phyloP scores from a whole-genome alignment of 371 early-diverging fungal species.

The Mortierella sp. region DNA sequence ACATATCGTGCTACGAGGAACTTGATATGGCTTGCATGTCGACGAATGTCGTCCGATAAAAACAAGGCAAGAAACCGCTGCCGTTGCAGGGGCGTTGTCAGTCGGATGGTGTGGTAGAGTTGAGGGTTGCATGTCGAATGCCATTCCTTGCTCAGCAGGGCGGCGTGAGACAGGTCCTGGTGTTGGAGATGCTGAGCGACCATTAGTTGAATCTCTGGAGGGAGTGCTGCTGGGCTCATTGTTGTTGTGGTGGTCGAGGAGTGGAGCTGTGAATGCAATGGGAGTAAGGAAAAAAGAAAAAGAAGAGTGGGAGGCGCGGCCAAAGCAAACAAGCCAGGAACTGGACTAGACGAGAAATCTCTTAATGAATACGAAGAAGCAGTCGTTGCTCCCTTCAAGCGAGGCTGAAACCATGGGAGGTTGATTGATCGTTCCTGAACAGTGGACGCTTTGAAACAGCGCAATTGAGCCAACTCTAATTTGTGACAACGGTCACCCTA shows the following conservation, averaged over 20 bases:
- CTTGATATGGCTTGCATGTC: conserved; percentile 6
- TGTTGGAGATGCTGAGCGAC: not conserved
- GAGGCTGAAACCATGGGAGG: no score
- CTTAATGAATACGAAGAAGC: no score
- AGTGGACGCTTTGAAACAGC: no score
- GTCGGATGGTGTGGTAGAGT: not conserved
- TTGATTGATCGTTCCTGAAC: no score
- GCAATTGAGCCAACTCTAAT: no score
- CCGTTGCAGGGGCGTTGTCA: not conserved
- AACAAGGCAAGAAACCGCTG: not conserved
- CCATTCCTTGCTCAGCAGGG: not conserved
- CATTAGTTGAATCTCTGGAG: not conserved
- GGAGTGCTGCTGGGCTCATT: not conserved
- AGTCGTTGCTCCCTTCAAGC: no score
- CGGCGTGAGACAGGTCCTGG: not conserved
- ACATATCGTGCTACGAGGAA: not conserved
- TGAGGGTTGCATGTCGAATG: not conserved
- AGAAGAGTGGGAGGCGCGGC: not conserved
- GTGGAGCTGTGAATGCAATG: not conserved
- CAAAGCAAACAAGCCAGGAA: no score
- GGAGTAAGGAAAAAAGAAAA: not conserved
- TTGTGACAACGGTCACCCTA: no score
- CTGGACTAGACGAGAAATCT: no score
- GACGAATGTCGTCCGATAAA: not conserved
- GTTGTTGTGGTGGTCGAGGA: not conserved